Conservation (phyloP, 345 rosid genomes). For the Arabidopsis arenosa region DNA sequence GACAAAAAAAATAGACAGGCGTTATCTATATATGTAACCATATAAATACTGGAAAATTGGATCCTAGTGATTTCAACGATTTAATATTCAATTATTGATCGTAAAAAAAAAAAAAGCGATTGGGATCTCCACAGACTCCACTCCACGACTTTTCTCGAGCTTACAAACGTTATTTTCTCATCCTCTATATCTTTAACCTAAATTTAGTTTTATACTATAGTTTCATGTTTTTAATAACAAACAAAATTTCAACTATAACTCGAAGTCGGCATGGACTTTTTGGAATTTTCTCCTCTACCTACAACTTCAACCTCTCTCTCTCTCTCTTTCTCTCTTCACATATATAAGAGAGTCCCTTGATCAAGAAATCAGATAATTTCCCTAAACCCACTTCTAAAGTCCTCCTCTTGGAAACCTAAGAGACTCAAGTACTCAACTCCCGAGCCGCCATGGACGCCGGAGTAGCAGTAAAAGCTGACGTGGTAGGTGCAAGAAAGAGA, state of each 20-base stretch:
- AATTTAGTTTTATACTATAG: background rate
- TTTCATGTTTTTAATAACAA: background rate
- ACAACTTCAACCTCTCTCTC: constrained; percentile 1
- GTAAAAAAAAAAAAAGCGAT: background rate
- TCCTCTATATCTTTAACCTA: background rate
- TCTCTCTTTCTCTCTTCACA: constrained; percentile 14
- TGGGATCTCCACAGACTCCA: constrained; percentile 12
- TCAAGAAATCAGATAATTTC: background rate
- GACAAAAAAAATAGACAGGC: too few relatives aligned
- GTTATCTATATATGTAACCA: background rate
- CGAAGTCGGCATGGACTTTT: constrained; percentile 18
- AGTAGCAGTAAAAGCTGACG: constrained; percentile 25
- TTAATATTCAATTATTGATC: background rate
- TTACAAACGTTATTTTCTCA: constrained; percentile 4
- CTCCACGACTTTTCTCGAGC: constrained; percentile 19
- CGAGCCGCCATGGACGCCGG: constrained; percentile 32
- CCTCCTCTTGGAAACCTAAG: background rate
- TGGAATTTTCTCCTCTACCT: constrained; percentile 32
- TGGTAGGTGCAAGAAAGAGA: constrained; percentile 45
- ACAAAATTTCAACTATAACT: constrained; percentile 16
- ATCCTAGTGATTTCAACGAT: background rate
- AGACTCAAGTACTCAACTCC: background rate
- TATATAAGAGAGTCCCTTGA: background rate
- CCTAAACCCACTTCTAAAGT: background rate
- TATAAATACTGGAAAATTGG: background rate